Evolutionary conservation across 2,329 filamentous ascomycete genomes (phyloP).

Genomic region (Nothophoma quercina): DNA sequence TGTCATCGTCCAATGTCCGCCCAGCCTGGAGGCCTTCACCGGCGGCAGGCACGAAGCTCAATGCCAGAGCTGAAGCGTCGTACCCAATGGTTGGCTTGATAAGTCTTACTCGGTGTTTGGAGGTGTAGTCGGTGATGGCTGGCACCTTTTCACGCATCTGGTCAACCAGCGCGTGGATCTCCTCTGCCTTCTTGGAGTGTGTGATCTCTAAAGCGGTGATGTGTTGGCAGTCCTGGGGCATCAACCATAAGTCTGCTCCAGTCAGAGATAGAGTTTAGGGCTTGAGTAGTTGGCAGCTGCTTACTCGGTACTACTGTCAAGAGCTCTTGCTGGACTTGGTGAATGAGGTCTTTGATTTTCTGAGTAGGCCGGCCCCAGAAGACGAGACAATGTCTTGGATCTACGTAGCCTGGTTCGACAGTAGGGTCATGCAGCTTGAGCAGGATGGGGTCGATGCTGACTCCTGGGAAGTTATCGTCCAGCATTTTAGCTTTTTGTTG

Average conservation of each 20-base stretch:
- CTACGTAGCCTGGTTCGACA: constrained; percentile 72
- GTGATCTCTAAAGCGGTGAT: constrained; percentile 85
- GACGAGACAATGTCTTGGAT: constrained; percentile 82
- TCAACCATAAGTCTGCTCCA: constrained; percentile 77
- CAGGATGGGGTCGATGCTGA: constrained; percentile 79
- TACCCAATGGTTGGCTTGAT: constrained; percentile 85
- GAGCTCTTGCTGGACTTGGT: constrained; percentile 72
- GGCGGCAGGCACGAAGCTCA: constrained; percentile 84
- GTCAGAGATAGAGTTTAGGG: too few species aligned
- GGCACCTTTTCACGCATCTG: constrained; percentile 64
- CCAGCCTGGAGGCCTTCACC: constrained; percentile 59
- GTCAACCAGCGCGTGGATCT: constrained; percentile 70
- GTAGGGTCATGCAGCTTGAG: constrained; percentile 70
- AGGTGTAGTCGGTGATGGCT: constrained; percentile 71
- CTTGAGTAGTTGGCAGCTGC: constrained; percentile 37
- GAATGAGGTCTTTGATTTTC: constrained; percentile 72
- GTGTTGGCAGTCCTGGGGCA: constrained; percentile 80
- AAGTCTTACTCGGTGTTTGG: constrained; percentile 73
- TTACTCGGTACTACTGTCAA: constrained; percentile 72
- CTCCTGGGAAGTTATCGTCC: constrained; percentile 69
- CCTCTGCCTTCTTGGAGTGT: constrained; percentile 75
- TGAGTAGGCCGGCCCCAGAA: constrained; percentile 87
- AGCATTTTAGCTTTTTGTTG: constrained; percentile 80
- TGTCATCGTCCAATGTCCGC: constrained; percentile 60
- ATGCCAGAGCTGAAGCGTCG: constrained; percentile 82